phyloP scores from a whole-genome alignment of 2,329 filamentous ascomycete species.

The Sarocladium strictum region DNA sequence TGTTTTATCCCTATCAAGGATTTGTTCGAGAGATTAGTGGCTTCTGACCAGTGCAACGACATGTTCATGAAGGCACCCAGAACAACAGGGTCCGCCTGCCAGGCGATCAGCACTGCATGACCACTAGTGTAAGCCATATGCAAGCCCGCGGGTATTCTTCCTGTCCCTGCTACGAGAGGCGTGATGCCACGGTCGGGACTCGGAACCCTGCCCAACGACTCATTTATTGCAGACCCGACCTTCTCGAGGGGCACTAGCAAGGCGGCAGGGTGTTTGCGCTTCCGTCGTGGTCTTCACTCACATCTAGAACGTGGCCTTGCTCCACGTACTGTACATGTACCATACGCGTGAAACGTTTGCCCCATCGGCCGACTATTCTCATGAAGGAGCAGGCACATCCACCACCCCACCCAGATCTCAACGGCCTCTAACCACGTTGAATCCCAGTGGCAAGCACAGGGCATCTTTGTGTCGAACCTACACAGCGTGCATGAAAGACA shows the following conservation, averaged over 20 bases:
- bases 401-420: background rate
- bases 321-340: too few relatives aligned
- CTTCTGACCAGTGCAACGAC: background rate
- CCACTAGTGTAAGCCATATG: background rate
- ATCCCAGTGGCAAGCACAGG: background rate
- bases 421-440: background rate
- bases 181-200: background rate
- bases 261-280: too few relatives aligned
- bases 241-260: too few relatives aligned
- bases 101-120: conserved; percentile 4
- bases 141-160: background rate
- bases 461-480: background rate
- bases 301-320: background rate
- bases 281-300: too few relatives aligned
- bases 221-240: background rate
- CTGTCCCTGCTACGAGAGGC: too few relatives aligned
- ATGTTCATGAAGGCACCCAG: too few relatives aligned
- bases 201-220: conserved; percentile 3
- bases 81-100: background rate
- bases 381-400: background rate
- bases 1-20: too few relatives aligned
- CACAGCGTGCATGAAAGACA: background rate
- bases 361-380: background rate
- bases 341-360: conserved; percentile 5
- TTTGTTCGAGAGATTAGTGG: too few relatives aligned